Evolutionary conservation across 768 basidiomycete genomes (phyloP).

Genomic region (Boletus reticuloceps): DNA sequence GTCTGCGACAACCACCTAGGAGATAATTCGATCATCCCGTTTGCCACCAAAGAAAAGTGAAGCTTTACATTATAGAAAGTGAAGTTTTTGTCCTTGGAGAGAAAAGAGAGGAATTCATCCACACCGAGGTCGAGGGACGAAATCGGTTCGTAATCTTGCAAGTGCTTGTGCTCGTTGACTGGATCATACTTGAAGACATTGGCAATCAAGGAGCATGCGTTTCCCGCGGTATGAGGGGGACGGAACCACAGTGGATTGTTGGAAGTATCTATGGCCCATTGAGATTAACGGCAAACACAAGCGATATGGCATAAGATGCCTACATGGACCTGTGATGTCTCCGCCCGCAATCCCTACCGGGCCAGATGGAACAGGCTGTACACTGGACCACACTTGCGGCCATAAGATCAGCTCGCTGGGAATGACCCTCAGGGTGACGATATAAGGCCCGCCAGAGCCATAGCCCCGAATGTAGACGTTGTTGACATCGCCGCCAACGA

Average conservation of each 20-base stretch:
- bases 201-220: constrained; percentile 6
- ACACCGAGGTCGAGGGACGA: background rate
- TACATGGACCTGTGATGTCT: background rate
- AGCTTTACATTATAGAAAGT: constrained; percentile 7
- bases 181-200: background rate
- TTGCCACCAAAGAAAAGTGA: too few species aligned
- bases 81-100: background rate
- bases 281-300: background rate
- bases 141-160: background rate
- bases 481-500: constrained; percentile 4
- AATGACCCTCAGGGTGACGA: too few species aligned
- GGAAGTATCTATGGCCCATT: background rate
- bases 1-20: constrained; percentile 8
- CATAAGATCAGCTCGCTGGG: too few species aligned
- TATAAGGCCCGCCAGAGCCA: background rate
- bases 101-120: constrained; percentile 1
- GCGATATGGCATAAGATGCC: background rate
- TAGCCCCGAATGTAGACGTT: constrained; percentile 4
- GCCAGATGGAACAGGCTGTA: background rate
- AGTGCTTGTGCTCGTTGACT: background rate
- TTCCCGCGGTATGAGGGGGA: constrained; percentile 3
- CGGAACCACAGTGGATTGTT: constrained; percentile 1
- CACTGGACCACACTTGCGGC: background rate
- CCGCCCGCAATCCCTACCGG: background rate
- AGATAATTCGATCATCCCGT: background rate